Evolutionary conservation across 2,329 filamentous ascomycete genomes (phyloP), one percentile per base, ranked within the genome.

Genomic region (Scedosporium apiospermum): DNA sequence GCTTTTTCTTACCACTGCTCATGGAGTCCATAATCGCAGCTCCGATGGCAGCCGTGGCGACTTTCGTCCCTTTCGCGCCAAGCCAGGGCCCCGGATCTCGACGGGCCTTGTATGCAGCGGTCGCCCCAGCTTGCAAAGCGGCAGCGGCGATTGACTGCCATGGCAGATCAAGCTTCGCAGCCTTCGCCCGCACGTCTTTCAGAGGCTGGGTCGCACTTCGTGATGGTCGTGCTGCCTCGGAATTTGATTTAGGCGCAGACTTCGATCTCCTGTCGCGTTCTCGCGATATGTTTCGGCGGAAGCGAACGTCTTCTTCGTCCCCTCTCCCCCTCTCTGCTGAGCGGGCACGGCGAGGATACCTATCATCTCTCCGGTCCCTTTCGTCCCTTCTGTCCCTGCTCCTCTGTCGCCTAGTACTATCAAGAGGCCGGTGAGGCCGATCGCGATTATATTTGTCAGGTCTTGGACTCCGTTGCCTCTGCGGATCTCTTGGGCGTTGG

Each of bases 11-110:
- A 62, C 72, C 67, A 2, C 71, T 71, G 57, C 78, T 73, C 38
- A 81, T 75, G 0, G 77, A 76, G 63, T 82, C 79, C 42, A 80
- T 75, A 16, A 81, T 68, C 0, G 78, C 79, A 1, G 79, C 79
- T 9, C 78, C 78, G 1, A 82, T 64, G 2, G 79, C 79, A 2
- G 78, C 78, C 1, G 78, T 78, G 1, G 78, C 80, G 2, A 82
- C 71, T 61, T 78, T 78, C 46, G 76, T 77, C 4, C 78, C 79
- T 65, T 82, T 82, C 10, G 76, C 69, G 0, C 79, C 78, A 4
- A 78, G 69, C 79, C 79, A 82, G 1, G 74, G 70, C 1, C 78
- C 76, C 0, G 74, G 72, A 14, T 80, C 76, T 51, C 76, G 72
- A 60, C 77, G 77, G 59, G 76, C 73, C 58, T 77, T 74, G 71